These are phyloP conservation scores for Lentinula novae-zelandiae DNA, from an alignment of 1,284 basidiomycete genomes.

Conservation along the genomic window DNA sequence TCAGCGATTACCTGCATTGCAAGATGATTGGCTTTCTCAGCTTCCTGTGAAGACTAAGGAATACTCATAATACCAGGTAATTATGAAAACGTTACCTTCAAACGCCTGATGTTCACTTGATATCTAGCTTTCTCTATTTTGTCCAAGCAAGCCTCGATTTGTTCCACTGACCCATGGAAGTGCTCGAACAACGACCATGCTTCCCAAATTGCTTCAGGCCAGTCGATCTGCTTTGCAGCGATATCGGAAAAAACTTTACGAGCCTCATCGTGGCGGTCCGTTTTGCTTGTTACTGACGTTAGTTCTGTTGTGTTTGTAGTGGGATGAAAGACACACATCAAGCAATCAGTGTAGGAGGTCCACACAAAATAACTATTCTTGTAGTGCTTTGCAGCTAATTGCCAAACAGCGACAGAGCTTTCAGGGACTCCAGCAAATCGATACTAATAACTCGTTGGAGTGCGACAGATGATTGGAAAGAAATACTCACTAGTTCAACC, in stretches of 20 bases:
- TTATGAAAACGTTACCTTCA: slow-evolving; percentile 48
- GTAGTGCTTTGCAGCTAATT: slow-evolving; percentile 57
- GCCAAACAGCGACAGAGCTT: slow-evolving; percentile 57
- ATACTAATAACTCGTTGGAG: slow-evolving; percentile 34
- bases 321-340: slow-evolving; percentile 49
- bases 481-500: slow-evolving; percentile 59
- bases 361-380: slow-evolving; percentile 71
- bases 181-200: slow-evolving; percentile 87
- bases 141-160: slow-evolving; percentile 66
- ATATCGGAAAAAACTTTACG: slow-evolving; percentile 65
- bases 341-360: slow-evolving; percentile 61
- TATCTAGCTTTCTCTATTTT: slow-evolving; percentile 65
- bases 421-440: slow-evolving; percentile 46
- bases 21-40: slow-evolving; percentile 50
- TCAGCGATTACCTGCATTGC: slow-evolving; percentile 50
- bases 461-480: background rate
- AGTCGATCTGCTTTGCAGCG: slow-evolving; percentile 74
- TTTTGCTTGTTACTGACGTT: slow-evolving; percentile 32
- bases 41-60: slow-evolving; percentile 41
- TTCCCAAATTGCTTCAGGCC: slow-evolving; percentile 90
- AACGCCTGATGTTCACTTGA: slow-evolving; percentile 60
- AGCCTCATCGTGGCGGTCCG: slow-evolving; percentile 54
- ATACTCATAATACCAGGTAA: background rate
- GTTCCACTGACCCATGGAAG: slow-evolving; percentile 69
- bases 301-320: background rate